Conservation (phyloP, 306 rosid species). For the Pueraria montana region DNA sequence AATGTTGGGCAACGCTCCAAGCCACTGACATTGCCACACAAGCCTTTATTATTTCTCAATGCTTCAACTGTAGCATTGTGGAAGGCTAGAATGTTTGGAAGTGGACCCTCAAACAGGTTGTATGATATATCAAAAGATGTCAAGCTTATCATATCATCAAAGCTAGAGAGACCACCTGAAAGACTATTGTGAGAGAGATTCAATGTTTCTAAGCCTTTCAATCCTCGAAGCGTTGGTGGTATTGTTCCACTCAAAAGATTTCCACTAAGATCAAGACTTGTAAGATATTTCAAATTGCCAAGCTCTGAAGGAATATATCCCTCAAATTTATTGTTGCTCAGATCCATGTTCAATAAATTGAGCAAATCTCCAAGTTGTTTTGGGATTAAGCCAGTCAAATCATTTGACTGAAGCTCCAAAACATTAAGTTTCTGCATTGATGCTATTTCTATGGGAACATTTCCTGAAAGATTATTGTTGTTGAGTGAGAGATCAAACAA, state of each 20-base stretch:
- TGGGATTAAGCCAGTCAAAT: conserved; percentile 12
- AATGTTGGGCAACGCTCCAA: not conserved
- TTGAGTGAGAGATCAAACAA: not conserved
- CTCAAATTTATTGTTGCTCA: conserved; percentile 28
- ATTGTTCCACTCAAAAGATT: not conserved
- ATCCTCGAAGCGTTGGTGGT: conserved; percentile 28
- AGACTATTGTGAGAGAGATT: conserved; percentile 42
- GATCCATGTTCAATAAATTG: not conserved
- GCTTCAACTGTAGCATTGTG: not conserved
- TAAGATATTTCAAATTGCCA: not conserved
- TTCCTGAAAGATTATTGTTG: conserved; percentile 22
- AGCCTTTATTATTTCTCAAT: not conserved
- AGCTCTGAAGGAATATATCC: conserved; percentile 17
- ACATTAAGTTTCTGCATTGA: not conserved
- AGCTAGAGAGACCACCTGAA: not conserved
- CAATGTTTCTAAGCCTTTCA: conserved; percentile 36
- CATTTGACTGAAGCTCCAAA: conserved; percentile 19
- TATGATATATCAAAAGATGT: not conserved
- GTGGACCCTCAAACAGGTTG: not conserved
- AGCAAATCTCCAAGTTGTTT: conserved; percentile 15
- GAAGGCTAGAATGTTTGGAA: not conserved
- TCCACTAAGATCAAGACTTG: not conserved
- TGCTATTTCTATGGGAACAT: not conserved
- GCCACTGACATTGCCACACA: conserved; percentile 28
- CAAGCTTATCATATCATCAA: not conserved